Conservation (phyloP, 2,329 filamentous ascomycete species). For the Ophiocordyceps camponoti-floridani region DNA sequence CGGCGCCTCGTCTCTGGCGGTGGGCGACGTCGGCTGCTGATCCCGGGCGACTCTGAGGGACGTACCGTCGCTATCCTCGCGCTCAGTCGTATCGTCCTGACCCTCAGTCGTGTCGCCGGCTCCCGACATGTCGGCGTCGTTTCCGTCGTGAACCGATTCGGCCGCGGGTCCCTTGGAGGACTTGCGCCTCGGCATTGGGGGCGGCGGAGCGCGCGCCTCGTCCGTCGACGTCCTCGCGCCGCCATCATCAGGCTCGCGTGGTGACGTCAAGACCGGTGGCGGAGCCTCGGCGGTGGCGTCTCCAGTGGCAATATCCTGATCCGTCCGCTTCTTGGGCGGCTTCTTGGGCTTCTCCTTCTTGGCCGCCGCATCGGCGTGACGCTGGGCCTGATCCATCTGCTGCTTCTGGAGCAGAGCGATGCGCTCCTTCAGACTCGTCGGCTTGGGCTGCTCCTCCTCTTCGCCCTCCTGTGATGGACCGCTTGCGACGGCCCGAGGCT, state of each 20-base stretch:
- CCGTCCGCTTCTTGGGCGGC: conserved; percentile 46
- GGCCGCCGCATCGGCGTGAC: conserved; percentile 58
- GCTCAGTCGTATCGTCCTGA: conserved; percentile 44
- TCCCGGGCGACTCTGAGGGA: conserved; percentile 17
- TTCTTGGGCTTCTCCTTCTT: conserved; percentile 84
- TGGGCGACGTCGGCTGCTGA: conserved; percentile 14
- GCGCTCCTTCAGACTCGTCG: conserved; percentile 82
- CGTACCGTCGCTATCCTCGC: conserved; percentile 56
- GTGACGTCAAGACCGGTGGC: conserved; percentile 19
- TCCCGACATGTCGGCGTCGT: conserved; percentile 47
- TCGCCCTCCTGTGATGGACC: conserved; percentile 27
- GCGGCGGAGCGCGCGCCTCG: conserved; percentile 18
- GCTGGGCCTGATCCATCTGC: conserved; percentile 72
- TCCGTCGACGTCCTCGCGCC: conserved; percentile 33
- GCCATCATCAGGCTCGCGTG: conserved; percentile 27
- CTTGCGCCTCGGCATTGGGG: conserved; percentile 31
- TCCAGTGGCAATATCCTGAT: conserved; percentile 10
- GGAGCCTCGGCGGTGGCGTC: neutral
- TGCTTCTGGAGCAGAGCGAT: conserved; percentile 90
- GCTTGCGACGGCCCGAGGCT: conserved; percentile 38
- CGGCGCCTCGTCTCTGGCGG: conserved; percentile 43
- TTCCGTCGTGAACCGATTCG: conserved; percentile 36
- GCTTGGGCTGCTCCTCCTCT: conserved; percentile 71
- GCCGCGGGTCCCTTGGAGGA: conserved; percentile 26
- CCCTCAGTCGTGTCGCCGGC: conserved; percentile 46